phyloP scores from a whole-genome alignment of 108 stramenopile genomes.

The Hondaea fermentalgiana region DNA sequence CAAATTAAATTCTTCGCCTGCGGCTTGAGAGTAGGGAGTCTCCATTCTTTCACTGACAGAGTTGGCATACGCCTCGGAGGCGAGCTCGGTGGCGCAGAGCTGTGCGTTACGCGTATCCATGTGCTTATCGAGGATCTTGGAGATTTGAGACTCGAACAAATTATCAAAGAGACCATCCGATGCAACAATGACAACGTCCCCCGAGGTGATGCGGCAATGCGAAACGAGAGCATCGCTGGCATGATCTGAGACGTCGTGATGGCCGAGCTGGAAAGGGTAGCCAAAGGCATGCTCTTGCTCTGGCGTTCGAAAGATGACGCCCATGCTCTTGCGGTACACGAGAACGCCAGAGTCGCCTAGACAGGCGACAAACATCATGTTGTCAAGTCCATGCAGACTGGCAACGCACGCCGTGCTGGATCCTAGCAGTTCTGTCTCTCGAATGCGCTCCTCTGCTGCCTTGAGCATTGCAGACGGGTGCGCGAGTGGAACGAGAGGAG shows the following conservation, averaged over 20 bases:
- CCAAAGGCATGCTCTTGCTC: slow-evolving; percentile 8
- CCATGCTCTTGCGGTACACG: background rate
- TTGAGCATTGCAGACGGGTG: background rate
- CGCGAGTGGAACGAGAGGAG: background rate
- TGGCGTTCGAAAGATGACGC: background rate
- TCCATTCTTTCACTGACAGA: background rate
- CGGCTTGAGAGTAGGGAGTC: background rate
- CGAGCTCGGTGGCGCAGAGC: background rate
- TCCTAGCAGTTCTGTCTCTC: background rate
- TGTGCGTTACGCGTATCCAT: background rate
- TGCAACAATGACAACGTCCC: background rate
- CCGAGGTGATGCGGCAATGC: background rate
- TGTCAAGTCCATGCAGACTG: background rate
- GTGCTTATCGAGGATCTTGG: background rate
- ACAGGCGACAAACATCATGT: background rate
- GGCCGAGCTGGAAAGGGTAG: background rate
- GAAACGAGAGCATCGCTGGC: background rate
- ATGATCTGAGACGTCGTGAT: background rate
- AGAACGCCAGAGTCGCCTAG: background rate
- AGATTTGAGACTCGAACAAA: background rate
- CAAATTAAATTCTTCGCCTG: background rate
- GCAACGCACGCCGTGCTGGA: background rate
- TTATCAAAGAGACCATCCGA: slow-evolving; percentile 8
- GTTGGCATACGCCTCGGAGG: background rate
- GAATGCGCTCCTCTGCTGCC: background rate